Evolutionary conservation across 73 alveolate species (phyloP).

Genomic region (Uronychia setigera): DNA sequence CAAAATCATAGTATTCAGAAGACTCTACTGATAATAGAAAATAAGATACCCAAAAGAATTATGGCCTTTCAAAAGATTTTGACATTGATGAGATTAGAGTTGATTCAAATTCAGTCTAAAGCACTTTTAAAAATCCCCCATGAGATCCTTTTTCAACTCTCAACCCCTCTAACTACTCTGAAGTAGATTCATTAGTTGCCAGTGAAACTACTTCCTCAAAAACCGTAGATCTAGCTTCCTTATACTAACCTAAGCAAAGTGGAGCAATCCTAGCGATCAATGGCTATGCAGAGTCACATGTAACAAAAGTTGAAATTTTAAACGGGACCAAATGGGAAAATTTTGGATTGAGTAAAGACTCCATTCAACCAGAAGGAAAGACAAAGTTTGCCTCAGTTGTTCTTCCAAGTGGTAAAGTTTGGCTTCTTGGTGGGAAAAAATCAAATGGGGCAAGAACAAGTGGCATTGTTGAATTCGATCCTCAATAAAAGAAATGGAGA

Average conservation of each 20-base stretch:
- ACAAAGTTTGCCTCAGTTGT: neutral
- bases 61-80: neutral
- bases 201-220: neutral
- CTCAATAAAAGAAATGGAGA: conserved; percentile 42
- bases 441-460: conserved; percentile 68
- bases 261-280: neutral
- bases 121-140: no score
- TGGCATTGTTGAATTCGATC: conserved; percentile 69
- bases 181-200: neutral
- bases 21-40: neutral
- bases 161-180: neutral
- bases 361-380: neutral
- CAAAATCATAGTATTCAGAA: no score
- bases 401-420: neutral
- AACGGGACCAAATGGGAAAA: neutral
- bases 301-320: neutral
- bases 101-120: no score
- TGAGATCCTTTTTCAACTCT: neutral
- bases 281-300: neutral
- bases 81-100: neutral
- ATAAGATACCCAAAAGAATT: neutral
- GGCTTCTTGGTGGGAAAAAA: conserved; percentile 81
- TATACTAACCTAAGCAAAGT: neutral
- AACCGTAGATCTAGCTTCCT: neutral
- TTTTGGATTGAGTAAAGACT: neutral